Evolutionary conservation across 2,329 filamentous ascomycete genomes (phyloP).

Genomic region (Claviceps purpurea): DNA sequence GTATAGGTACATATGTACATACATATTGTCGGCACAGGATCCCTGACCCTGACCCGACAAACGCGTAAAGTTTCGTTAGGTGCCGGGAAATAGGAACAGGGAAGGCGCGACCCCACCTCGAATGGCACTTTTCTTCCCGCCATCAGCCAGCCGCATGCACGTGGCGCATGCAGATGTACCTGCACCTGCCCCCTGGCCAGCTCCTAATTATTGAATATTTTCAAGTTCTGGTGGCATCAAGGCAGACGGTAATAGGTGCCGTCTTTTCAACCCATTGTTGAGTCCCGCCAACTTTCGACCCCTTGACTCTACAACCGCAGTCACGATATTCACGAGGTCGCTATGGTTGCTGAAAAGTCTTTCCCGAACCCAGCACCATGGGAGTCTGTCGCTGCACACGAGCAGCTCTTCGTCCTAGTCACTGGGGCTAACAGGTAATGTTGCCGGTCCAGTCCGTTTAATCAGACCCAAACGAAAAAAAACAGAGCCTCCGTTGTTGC

Average conservation of each 20-base stretch:
- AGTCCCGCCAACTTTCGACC: not conserved
- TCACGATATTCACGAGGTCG: not conserved
- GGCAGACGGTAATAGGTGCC: not conserved
- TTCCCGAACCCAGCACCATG: constrained; percentile 17
- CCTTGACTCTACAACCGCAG: not conserved
- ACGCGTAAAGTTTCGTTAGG: not conserved
- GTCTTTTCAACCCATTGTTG: not conserved
- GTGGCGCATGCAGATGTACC: no score
- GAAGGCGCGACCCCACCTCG: not conserved
- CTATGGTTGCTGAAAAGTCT: constrained; percentile 4
- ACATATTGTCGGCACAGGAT: no score
- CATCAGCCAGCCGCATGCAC: no score
- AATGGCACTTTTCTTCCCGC: not conserved
- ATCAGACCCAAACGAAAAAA: not conserved
- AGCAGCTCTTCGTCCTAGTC: constrained; percentile 54
- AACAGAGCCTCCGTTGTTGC: not conserved
- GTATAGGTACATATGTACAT: no score
- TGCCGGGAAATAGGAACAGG: not conserved
- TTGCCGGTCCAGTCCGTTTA: not conserved
- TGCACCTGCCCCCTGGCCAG: no score
- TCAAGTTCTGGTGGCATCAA: no score
- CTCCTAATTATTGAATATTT: no score
- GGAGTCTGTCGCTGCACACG: constrained; percentile 22
- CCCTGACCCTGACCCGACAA: no score
- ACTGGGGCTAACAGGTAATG: constrained; percentile 76